These are phyloP conservation scores for Mortierella claussenii DNA, from an alignment of 192 early-diverging fungal species.

Conservation along the genomic window DNA sequence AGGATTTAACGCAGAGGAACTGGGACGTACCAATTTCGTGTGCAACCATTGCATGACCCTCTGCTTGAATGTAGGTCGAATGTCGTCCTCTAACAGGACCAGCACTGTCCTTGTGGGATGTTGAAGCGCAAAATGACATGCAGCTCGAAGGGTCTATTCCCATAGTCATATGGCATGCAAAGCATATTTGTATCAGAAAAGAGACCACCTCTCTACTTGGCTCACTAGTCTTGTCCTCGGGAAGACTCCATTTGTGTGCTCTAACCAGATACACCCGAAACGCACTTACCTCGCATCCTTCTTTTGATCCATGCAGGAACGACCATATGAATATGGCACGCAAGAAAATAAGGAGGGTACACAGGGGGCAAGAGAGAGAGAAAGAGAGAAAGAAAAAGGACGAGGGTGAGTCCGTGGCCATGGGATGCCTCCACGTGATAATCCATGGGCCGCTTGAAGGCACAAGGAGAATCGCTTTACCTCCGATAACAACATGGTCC, in stretches of 20 bases:
- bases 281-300: too few relatives aligned
- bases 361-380: neutral
- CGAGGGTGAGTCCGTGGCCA: neutral
- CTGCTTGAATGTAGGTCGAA: slow-evolving; percentile 16
- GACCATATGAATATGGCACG: too few relatives aligned
- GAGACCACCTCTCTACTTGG: too few relatives aligned
- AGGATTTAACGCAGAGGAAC: neutral
- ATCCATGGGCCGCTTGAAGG: too few relatives aligned
- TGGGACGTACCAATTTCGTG: slow-evolving; percentile 32
- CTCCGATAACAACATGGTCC: slow-evolving; percentile 45
- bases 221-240: too few relatives aligned
- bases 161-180: too few relatives aligned
- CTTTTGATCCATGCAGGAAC: too few relatives aligned
- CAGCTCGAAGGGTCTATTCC: slow-evolving; percentile 27
- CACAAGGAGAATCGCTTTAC: slow-evolving; percentile 19
- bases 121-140: slow-evolving; percentile 20
- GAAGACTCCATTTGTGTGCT: too few relatives aligned
- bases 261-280: too few relatives aligned
- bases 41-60: slow-evolving; percentile 28
- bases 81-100: slow-evolving; percentile 21
- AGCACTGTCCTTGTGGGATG: slow-evolving; percentile 23
- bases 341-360: too few relatives aligned
- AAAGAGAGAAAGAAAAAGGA: neutral
- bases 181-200: too few relatives aligned
- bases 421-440: slow-evolving; percentile 30